Conservation (phyloP, 768 basidiomycete species). For the Russula earlei region DNA sequence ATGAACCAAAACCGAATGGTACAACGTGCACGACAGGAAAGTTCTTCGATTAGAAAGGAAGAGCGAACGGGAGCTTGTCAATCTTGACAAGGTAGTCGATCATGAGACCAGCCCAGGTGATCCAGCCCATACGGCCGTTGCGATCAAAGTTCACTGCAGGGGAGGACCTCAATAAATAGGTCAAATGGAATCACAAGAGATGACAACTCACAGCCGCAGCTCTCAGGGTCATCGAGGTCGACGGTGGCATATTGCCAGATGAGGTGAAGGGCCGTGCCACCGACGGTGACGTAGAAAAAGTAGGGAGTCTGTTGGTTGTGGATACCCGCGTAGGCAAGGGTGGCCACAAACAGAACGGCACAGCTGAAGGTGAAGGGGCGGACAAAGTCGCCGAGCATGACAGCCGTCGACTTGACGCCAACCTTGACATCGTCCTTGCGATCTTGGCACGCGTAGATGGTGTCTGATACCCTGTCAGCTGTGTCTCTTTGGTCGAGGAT, state of each 20-base stretch:
- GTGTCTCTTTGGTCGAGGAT: neutral
- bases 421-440: constrained; percentile 62
- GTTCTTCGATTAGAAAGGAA: constrained; percentile 4
- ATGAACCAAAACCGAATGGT: neutral
- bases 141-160: constrained; percentile 15
- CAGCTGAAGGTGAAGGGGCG: constrained; percentile 47
- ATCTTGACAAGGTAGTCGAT: constrained; percentile 20
- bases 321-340: constrained; percentile 46
- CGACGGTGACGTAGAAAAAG: constrained; percentile 20
- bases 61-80: constrained; percentile 9
- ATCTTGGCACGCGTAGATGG: constrained; percentile 74
- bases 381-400: constrained; percentile 58
- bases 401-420: constrained; percentile 66
- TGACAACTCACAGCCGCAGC: constrained; percentile 18
- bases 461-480: constrained; percentile 29
- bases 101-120: constrained; percentile 21
- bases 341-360: constrained; percentile 41
- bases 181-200: neutral
- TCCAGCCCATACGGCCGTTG: constrained; percentile 20
- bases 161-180: neutral
- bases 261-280: constrained; percentile 20
- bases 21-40: neutral
- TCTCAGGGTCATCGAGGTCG: constrained; percentile 20
- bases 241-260: constrained; percentile 22
- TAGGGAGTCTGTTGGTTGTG: constrained; percentile 26